Conservation (phyloP, 1,139 yeast genomes). For the Yamadazyma diddensiae region DNA sequence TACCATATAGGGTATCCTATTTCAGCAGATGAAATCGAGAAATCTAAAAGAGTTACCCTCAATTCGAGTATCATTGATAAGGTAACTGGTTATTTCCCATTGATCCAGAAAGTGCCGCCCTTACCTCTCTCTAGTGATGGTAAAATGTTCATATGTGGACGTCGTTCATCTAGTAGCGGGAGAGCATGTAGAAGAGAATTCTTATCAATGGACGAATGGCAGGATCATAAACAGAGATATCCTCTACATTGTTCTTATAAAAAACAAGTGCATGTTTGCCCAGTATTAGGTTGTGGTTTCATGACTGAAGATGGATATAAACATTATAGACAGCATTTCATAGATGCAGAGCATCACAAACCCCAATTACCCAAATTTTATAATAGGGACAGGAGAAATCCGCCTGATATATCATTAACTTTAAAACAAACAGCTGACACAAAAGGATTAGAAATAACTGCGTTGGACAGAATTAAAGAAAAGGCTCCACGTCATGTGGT, state of each 20-base stretch:
- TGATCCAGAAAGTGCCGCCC: slow-evolving; percentile 22
- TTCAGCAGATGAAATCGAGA: slow-evolving; percentile 9
- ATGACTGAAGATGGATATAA: slow-evolving; percentile 37
- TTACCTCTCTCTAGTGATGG: slow-evolving; percentile 23
- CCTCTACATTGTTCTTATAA: slow-evolving; percentile 24
- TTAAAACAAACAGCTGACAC: too few relatives aligned
- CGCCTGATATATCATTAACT: too few relatives aligned
- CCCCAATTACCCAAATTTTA: too few relatives aligned
- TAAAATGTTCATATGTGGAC: slow-evolving; percentile 18
- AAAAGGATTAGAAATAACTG: too few relatives aligned
- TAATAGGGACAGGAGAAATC: too few relatives aligned
- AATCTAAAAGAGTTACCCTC: slow-evolving; percentile 1
- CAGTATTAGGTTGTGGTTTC: slow-evolving; percentile 41
- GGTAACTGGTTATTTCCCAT: slow-evolving; percentile 27
- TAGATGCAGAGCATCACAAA: slow-evolving; percentile 19
- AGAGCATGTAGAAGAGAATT: slow-evolving; percentile 15
- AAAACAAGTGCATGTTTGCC: slow-evolving; percentile 36
- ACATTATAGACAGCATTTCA: slow-evolving; percentile 33
- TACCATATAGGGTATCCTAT: slow-evolving; percentile 35
- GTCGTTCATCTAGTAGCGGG: slow-evolving; percentile 6
- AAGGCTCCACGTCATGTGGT: too few relatives aligned
- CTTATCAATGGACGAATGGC: slow-evolving; percentile 15
- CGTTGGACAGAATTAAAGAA: too few relatives aligned
- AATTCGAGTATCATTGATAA: slow-evolving; percentile 9
- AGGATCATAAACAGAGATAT: slow-evolving; percentile 19